Conservation (phyloP, 2,329 filamentous ascomycete species). For the Ascochyta fabae region DNA sequence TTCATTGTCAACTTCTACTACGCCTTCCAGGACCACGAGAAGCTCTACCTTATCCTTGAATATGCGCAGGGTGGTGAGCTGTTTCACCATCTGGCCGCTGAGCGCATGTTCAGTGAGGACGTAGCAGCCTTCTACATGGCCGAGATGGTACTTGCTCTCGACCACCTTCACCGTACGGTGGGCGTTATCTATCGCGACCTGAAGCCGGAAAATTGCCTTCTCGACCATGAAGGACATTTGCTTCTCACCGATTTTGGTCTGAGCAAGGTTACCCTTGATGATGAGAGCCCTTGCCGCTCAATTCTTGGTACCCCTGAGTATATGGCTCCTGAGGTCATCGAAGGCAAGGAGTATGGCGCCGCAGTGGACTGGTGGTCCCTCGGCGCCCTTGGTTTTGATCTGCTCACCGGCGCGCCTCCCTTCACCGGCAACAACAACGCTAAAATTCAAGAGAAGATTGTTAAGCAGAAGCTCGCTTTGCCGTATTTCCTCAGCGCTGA, state of each 20-base stretch:
- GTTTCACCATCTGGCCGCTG: constrained; percentile 90
- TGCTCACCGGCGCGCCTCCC: constrained; percentile 90
- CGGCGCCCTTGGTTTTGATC: constrained; percentile 87
- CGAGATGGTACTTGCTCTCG: constrained; percentile 92
- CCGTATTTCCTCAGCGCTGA: constrained; percentile 92
- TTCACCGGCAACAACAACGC: constrained; percentile 90
- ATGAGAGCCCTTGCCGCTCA: constrained; percentile 77
- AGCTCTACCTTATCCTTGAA: constrained; percentile 95
- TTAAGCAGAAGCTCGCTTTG: constrained; percentile 86
- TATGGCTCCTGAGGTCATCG: constrained; percentile 96
- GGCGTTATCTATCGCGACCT: constrained; percentile 96
- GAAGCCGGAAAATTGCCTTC: constrained; percentile 95
- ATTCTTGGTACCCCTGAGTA: constrained; percentile 96
- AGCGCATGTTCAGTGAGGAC: constrained; percentile 93
- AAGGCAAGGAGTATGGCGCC: constrained; percentile 87
- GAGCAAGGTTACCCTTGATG: constrained; percentile 88
- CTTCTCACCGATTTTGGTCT: constrained; percentile 96
- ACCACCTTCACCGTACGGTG: constrained; percentile 89
- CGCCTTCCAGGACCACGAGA: constrained; percentile 97
- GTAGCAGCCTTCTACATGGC: constrained; percentile 97
- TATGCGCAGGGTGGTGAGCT: constrained; percentile 97
- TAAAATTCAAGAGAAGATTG: constrained; percentile 95
- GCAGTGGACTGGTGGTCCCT: constrained; percentile 99
- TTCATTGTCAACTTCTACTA: constrained; percentile 99
- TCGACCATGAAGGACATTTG: constrained; percentile 89